Evolutionary conservation across 2,329 filamentous ascomycete species (phyloP).

Genomic region (Chaetothyriales sp.): DNA sequence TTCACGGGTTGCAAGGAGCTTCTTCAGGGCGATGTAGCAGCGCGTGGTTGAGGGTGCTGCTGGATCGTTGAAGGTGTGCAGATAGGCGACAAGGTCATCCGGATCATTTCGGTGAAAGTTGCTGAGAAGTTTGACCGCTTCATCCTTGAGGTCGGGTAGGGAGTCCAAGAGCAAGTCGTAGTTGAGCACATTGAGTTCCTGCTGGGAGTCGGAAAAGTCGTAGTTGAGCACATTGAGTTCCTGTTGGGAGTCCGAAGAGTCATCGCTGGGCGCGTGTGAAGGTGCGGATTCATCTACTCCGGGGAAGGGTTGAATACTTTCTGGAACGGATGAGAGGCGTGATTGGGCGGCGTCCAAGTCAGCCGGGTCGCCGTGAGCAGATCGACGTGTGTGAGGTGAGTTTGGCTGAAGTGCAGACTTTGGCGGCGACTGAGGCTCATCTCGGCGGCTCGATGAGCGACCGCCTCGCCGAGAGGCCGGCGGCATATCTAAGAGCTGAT

Average conservation of each 20-base stretch:
- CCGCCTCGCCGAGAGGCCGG: background rate
- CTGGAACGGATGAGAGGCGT: constrained; percentile 4
- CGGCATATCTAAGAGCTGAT: background rate
- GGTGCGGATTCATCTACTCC: no score
- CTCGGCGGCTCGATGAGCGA: constrained; percentile 9
- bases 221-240: background rate
- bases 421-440: constrained; percentile 9
- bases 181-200: constrained; percentile 1
- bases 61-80: background rate
- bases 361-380: constrained; percentile 2
- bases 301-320: constrained; percentile 1
- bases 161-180: constrained; percentile 11
- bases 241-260: background rate
- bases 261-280: background rate
- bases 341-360: constrained; percentile 5
- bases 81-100: background rate
- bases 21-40: constrained; percentile 8
- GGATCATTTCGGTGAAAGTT: constrained; percentile 4
- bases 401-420: background rate
- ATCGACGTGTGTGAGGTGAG: constrained; percentile 3
- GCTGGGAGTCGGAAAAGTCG: background rate
- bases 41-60: background rate
- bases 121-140: constrained; percentile 7
- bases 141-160: constrained; percentile 5
- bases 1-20: constrained; percentile 17